A percentile compares a stretch with the other conserved stretches of the same genome.
These are phyloP conservation scores for Nigrograna mackinnonii DNA, from an alignment of 2,329 filamentous ascomycete genomes.

Conservation along the genomic window DNA sequence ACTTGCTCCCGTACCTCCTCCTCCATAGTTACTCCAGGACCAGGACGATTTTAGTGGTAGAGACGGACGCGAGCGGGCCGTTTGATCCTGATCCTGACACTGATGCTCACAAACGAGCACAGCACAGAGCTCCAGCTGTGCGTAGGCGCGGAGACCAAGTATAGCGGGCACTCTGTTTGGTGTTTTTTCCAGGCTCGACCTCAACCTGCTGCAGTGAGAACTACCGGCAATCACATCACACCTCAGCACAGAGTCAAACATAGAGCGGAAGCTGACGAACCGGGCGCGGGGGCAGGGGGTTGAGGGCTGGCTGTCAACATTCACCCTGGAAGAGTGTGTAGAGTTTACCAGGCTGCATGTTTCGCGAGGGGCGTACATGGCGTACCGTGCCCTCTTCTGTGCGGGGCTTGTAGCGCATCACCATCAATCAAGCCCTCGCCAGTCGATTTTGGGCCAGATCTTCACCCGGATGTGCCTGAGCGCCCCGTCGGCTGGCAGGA, in stretches of 20 bases:
- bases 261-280: constrained; percentile 10
- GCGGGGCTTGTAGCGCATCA: constrained; percentile 20
- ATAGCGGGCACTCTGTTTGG: constrained; percentile 9
- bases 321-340: constrained; percentile 2
- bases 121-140: background rate
- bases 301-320: background rate
- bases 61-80: no score
- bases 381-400: no score
- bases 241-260: constrained; percentile 10
- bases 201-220: constrained; percentile 11
- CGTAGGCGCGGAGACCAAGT: background rate
- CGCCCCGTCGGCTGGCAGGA: constrained; percentile 6
- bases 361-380: constrained; percentile 20
- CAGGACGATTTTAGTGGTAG: no score
- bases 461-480: constrained; percentile 23
- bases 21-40: no score
- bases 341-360: constrained; percentile 14
- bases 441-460: constrained; percentile 21
- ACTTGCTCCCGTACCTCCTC: no score
- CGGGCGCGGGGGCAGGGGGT: constrained; percentile 7
- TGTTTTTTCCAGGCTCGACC: no score
- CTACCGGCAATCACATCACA: constrained; percentile 7
- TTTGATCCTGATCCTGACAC: no score
- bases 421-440: constrained; percentile 15
- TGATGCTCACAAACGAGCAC: no score